Evolutionary conservation across 495 filamentous ascomycete species (phyloP).

Genomic region (Pyrenula massariospora): DNA sequence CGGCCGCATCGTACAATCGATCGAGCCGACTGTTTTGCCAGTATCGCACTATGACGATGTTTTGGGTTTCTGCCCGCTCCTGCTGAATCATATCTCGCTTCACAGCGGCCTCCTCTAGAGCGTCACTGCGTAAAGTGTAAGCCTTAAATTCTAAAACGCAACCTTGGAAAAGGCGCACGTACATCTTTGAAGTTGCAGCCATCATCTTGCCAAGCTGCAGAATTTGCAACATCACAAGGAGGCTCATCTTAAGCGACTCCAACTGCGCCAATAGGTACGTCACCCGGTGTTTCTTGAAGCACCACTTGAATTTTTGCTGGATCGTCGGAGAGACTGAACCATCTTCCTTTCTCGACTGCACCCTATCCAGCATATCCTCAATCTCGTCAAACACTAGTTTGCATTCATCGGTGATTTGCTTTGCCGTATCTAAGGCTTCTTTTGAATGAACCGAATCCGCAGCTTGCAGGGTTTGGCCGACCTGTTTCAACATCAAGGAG

Average conservation of each 20-base stretch:
- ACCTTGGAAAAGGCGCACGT: not conserved
- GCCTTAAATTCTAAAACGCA: constrained; percentile 2
- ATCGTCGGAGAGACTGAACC: constrained; percentile 16
- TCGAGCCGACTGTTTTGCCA: constrained; percentile 30
- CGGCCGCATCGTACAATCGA: constrained; percentile 24
- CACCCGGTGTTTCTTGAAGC: constrained; percentile 31
- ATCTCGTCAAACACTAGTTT: constrained; percentile 30
- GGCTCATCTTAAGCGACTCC: constrained; percentile 31
- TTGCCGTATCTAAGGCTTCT: constrained; percentile 24
- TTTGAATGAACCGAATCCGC: constrained; percentile 15
- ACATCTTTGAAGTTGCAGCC: constrained; percentile 5
- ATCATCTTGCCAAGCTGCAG: constrained; percentile 25
- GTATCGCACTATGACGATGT: constrained; percentile 35
- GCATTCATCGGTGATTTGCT: constrained; percentile 28
- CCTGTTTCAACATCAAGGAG: constrained; percentile 29
- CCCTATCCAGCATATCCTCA: constrained; percentile 29
- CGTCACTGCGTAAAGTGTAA: constrained; percentile 3
- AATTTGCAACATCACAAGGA: constrained; percentile 28
- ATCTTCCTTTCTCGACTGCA: constrained; percentile 20
- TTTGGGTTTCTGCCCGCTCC: constrained; percentile 31
- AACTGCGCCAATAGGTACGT: constrained; percentile 32
- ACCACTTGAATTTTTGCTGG: constrained; percentile 29
- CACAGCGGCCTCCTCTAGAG: constrained; percentile 3
- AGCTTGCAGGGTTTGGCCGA: constrained; percentile 20
- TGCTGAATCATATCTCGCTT: constrained; percentile 24